phyloP scores from a whole-genome alignment of 768 basidiomycete genomes.

The Lentinula detonsa region DNA sequence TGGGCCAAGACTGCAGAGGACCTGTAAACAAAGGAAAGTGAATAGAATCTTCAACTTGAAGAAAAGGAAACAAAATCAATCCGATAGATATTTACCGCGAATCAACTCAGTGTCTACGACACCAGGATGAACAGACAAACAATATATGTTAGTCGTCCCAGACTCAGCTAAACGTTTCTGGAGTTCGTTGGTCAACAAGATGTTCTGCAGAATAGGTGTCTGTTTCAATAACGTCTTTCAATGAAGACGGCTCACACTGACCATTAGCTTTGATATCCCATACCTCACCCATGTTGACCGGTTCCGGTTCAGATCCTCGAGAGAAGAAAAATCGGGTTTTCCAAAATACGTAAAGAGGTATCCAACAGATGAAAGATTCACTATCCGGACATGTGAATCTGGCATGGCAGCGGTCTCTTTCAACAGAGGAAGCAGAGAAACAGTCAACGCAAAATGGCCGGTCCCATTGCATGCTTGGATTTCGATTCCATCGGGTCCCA shows the following conservation, averaged over 20 bases:
- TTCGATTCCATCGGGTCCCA: constrained; percentile 1
- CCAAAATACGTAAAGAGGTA: background rate
- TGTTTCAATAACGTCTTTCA: background rate
- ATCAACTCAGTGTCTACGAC: background rate
- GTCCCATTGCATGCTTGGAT: background rate
- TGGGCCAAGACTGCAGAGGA: background rate
- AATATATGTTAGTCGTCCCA: background rate
- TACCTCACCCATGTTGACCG: constrained; percentile 1
- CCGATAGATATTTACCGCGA: background rate
- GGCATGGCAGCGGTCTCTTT: background rate
- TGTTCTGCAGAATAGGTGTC: background rate
- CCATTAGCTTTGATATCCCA: constrained; percentile 1
- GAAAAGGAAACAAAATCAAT: no score
- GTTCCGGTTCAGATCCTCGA: constrained; percentile 3
- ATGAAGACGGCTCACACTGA: background rate
- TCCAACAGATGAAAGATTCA: background rate
- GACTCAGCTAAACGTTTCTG: constrained; percentile 3
- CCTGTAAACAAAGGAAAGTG: background rate
- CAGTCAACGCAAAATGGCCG: constrained; percentile 1
- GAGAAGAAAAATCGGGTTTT: background rate
- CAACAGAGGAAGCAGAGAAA: constrained; percentile 4
- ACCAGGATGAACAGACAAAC: constrained; percentile 4
- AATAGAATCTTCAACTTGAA: no score
- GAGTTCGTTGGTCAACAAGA: constrained; percentile 7
- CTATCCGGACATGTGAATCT: constrained; percentile 6